A percentile compares a stretch with the other conserved stretches of the same genome.
phyloP scores from a whole-genome alignment of 78 protist species.

The Dictyostelium discoideum region dicty_2.7 NC_007089.4:4364001-4364500 shows the following conservation, averaged over 20 bases:
- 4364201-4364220: too few species aligned
- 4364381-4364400: too few species aligned
- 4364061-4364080: too few species aligned
- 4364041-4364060: neutral
- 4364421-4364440: neutral
- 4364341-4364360: neutral
- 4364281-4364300: neutral
- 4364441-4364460: neutral
- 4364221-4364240: neutral
- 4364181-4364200: too few species aligned
- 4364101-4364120: neutral
- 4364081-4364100: neutral
- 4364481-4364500: neutral
- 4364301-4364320: too few species aligned
- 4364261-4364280: neutral
- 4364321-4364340: neutral
- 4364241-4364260: neutral
- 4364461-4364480: too few species aligned
- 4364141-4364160: too few species aligned
- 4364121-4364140: too few species aligned
- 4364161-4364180: too few species aligned
- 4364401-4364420: neutral
- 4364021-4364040: too few species aligned
- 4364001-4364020: neutral
- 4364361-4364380: too few species aligned